Evolutionary conservation across 805 yeast species (phyloP).

Genomic region (Brettanomyces nanus): DNA sequence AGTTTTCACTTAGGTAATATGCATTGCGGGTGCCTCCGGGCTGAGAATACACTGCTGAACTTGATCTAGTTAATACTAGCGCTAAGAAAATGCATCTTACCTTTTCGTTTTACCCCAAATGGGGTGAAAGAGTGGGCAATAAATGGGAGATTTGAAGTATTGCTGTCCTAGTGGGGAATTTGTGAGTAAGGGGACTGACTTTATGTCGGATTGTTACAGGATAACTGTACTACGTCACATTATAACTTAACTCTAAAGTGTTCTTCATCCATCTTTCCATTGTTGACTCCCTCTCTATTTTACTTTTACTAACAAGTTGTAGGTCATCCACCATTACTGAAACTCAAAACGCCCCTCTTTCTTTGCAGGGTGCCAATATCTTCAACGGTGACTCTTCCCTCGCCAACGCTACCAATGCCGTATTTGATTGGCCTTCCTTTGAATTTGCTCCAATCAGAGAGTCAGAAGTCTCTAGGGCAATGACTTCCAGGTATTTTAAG

Average conservation of each 20-base stretch:
- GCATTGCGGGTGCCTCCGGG: conserved; percentile 25
- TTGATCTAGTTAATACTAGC: conserved; percentile 38
- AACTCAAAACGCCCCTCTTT: conserved; percentile 8
- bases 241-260: no score
- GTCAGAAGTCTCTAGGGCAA: conserved; percentile 72
- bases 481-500: conserved; percentile 66
- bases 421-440: conserved; percentile 57
- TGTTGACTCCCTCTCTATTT: no score
- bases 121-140: not conserved
- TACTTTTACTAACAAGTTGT: conserved; percentile 1
- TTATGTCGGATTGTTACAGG: no score
- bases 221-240: no score
- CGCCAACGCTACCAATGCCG: conserved; percentile 23
- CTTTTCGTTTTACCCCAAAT: conserved; percentile 2
- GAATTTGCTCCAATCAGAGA: conserved; percentile 67
- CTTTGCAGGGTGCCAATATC: conserved; percentile 17
- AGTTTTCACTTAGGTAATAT: not conserved
- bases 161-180: no score
- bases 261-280: no score
- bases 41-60: conserved; percentile 37
- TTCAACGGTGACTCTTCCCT: conserved; percentile 20
- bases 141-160: no score
- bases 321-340: conserved; percentile 11
- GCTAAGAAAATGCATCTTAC: conserved; percentile 29
- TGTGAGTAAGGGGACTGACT: no score